Base-by-base conservation (phyloP, 495 filamentous ascomycete species). In the Aspergillus nidulans region DNA sequence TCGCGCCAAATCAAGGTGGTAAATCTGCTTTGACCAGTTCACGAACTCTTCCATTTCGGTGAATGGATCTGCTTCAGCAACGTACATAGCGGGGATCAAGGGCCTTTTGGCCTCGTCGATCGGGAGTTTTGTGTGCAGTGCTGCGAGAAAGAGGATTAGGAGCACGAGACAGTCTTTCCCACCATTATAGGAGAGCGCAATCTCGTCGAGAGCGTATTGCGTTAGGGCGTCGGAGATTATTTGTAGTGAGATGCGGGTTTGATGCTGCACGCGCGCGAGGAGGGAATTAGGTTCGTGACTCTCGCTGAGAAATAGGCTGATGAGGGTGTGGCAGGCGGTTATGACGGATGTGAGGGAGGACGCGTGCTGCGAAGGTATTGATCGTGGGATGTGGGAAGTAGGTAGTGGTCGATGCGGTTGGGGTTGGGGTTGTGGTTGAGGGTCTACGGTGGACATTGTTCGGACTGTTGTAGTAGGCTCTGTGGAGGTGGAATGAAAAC, bases 131-230 rank as follows among this genome's bases (percentile, higher is more conserved):
- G 63, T 63, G 55, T 67, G 64, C 23, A 95, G 78, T 53, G 83
- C 81, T 57, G 85, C 83, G 61, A 97, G 84, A 70, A 92, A 90
- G 54, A 97, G 77, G 60, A 97, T 75, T n/a, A 97, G 79, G 9
- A 97, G 84, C 52, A 96, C 89, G 21, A 97, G 85, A 64, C 94
- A 98, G 81, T 98, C 94, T 69, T 98, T 98, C 41, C 94, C 94
- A 72, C 94, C 94, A 61, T 98, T 98, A 68, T 96, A 98, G 44
- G 95, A 95, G 54, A 98, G 77, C 9, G 92, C 91, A 43, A 97
- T 77, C 59, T 95, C 80, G 44, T 85, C 75, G 51, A 87, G 81
- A 80, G 79, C 78, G 66, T 95, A 97, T 60, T 74, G 74, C 48
- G 77, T 64, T 52, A 97, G 71, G 2, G 91, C 89, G 53, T 87